These are phyloP conservation scores for Colletotrichum gloeosporioides DNA, from an alignment of 2,329 filamentous ascomycete species.

Conservation along the genomic window DNA sequence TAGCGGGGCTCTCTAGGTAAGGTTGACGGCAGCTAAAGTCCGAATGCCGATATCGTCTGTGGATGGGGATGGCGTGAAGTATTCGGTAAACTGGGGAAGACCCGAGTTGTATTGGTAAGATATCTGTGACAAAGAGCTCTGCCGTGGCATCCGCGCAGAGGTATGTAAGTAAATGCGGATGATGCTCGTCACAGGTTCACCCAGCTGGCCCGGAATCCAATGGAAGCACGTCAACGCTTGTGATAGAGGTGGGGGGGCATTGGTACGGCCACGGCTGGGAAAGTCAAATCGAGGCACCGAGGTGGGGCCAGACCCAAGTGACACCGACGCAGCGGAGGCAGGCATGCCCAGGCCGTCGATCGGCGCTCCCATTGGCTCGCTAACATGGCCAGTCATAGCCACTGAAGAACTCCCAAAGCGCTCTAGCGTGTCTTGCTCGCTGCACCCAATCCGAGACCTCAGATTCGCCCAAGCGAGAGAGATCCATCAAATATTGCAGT, in stretches of 20 bases:
- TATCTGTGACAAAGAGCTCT: slow-evolving; percentile 4
- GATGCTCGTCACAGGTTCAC: slow-evolving; percentile 6
- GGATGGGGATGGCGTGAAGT: neutral
- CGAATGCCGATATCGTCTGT: neutral
- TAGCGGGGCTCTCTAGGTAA: neutral
- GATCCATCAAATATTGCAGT: neutral
- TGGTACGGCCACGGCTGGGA: slow-evolving; percentile 3
- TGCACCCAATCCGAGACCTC: neutral
- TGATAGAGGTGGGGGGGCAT: slow-evolving; percentile 13
- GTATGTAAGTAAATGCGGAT: slow-evolving; percentile 11
- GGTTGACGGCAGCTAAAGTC: neutral
- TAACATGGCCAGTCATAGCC: neutral
- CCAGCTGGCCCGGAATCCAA: slow-evolving; percentile 9
- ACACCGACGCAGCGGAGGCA: neutral
- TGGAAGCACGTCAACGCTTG: slow-evolving; percentile 19
- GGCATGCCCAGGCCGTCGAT: neutral
- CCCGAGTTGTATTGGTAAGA: slow-evolving; percentile 1
- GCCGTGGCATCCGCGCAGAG: slow-evolving; percentile 8
- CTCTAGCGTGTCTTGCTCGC: neutral
- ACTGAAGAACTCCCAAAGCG: neutral
- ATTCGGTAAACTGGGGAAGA: neutral
- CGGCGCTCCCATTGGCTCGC: slow-evolving; percentile 7
- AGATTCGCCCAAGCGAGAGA: neutral
- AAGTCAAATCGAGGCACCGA: slow-evolving; percentile 9
- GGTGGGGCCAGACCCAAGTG: slow-evolving; percentile 9